Conservation (phyloP, 257 asterid species). For the Capsicum chinense region DNA sequence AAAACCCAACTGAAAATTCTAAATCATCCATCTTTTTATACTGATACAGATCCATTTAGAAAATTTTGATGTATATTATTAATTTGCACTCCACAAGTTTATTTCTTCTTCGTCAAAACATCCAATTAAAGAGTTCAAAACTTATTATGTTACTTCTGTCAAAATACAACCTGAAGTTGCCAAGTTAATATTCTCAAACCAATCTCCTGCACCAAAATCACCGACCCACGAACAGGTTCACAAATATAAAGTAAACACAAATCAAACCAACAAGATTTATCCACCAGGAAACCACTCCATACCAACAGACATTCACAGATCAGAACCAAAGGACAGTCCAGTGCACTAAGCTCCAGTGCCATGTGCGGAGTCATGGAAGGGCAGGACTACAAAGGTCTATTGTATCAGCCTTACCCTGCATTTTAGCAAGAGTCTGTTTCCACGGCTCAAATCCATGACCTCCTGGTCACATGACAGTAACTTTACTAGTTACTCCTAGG, state of each 20-base stretch:
- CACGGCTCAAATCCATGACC: too few relatives aligned
- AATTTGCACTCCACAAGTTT: not conserved
- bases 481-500: too few relatives aligned
- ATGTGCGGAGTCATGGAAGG: too few relatives aligned
- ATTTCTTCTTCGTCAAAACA: not conserved
- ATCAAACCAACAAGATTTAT: not conserved
- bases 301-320: not conserved
- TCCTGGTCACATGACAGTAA: too few relatives aligned
- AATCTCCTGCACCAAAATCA: not conserved
- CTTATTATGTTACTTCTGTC: not conserved
- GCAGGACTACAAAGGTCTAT: too few relatives aligned
- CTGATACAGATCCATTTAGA: not conserved
- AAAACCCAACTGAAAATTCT: constrained; percentile 9
- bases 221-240: not conserved
- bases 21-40: not conserved
- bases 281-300: not conserved
- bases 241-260: not conserved
- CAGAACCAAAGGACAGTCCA: not conserved
- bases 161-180: not conserved
- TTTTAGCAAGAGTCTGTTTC: too few relatives aligned
- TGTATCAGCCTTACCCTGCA: too few relatives aligned
- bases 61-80: not conserved
- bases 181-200: not conserved
- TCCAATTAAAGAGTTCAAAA: not conserved
- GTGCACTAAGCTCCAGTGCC: too few relatives aligned